These are phyloP conservation scores for Flaveria linearis DNA, from an alignment of 129 eudicot species.

Conservation along the genomic window DNA sequence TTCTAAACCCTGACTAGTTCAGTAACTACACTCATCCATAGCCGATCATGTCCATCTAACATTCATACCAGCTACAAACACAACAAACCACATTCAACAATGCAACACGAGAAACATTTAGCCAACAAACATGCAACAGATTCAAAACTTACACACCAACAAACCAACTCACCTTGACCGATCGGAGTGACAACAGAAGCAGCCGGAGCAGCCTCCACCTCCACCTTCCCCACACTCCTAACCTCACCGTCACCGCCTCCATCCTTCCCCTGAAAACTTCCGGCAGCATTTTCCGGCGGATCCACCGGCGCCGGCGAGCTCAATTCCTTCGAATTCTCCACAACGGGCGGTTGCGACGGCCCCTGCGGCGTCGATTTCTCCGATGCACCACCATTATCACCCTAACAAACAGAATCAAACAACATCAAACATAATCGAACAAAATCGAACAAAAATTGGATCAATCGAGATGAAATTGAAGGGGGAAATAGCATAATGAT, in stretches of 20 bases:
- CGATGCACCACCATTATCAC: slow-evolving; percentile 48
- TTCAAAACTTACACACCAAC: slow-evolving; percentile 2
- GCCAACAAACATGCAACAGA: slow-evolving; percentile 25
- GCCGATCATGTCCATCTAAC: slow-evolving; percentile 4
- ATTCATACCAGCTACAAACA: not conserved
- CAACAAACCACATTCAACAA: not conserved
- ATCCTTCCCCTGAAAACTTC: slow-evolving; percentile 13
- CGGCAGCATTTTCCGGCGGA: slow-evolving; percentile 49
- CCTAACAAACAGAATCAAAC: slow-evolving; percentile 36
- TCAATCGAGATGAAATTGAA: slow-evolving; percentile 10
- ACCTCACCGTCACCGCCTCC: slow-evolving; percentile 42
- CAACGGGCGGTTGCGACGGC: slow-evolving; percentile 10
- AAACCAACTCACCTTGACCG: slow-evolving; percentile 44
- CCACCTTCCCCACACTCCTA: slow-evolving; percentile 33
- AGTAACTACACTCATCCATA: not conserved
- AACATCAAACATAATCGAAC: slow-evolving; percentile 3
- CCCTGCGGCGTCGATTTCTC: slow-evolving; percentile 53
- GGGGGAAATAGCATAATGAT: not conserved
- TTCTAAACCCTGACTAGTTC: slow-evolving; percentile 25
- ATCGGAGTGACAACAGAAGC: slow-evolving; percentile 51
- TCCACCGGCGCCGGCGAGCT: slow-evolving; percentile 48
- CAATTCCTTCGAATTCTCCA: slow-evolving; percentile 60
- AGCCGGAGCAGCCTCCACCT: slow-evolving; percentile 48
- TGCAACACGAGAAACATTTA: not conserved
- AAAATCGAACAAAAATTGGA: not conserved